Evolutionary conservation across 257 asterid species (phyloP), one percentile per base, ranked within the genome.

Genomic region (Parsonsia alboflavescens): DNA sequence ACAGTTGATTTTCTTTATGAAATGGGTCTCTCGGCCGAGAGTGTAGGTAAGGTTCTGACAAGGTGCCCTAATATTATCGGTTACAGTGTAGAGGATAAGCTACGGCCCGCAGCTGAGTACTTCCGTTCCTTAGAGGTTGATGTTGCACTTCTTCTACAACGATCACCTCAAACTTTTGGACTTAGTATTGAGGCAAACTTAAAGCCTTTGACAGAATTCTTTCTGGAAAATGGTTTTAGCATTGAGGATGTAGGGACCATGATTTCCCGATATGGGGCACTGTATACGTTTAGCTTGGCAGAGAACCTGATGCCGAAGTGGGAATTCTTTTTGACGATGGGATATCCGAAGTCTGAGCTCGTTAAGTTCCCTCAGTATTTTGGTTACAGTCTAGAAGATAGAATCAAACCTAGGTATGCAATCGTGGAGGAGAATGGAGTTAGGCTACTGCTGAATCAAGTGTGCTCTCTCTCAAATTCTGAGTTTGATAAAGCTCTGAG

Each of bases 161-260:
- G 96, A 71, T 76, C 93, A 8, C 98, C 97, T 50, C 97, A 90
- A 81, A 90, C 99, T 21, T 94, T 94, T 77, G 97, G 98, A 66
- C 96, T 89, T 41, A 92, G 98, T 76, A 87, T 94, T 3, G 95
- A 94, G 80, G 91, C 82, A 26, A 88, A 92, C 57, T 61, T 94
- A 83, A 94, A 92, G 89, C 98, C 98, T 0, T 72, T 88, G 52
- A 92, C 98, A 8, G 86, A 80, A 26, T 94, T 92, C 82, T 92
- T 94, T 79, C 39, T 88, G 85, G 91, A 82, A 57, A 87, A 69
- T 22, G 98, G 96, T 45, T 94, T 85, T 75, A 90, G 82, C 71
- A 76, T 84, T 78, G 82, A 28, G 48, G 95, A 94, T 0, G 67
- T 92, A 41, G 85, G 88, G 2, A 85, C 90, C 7, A 94, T 94